phyloP scores from a whole-genome alignment of 2,329 filamentous ascomycete species.

The Didymella exigua region DNA sequence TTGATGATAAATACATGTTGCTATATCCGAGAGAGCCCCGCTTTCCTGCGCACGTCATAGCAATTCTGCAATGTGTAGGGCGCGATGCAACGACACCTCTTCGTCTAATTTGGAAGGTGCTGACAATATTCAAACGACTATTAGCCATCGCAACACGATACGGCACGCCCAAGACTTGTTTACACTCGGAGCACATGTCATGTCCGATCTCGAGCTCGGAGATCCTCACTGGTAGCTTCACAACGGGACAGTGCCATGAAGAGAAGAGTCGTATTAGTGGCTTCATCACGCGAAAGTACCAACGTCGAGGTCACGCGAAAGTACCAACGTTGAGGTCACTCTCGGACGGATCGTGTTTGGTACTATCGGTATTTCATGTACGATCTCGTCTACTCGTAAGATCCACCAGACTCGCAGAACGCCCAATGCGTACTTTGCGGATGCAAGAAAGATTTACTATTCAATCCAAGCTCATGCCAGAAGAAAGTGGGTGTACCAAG shows the following conservation, averaged over 20 bases:
- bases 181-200: background rate
- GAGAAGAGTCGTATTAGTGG: no score
- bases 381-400: no score
- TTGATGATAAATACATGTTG: slow-evolving; percentile 20
- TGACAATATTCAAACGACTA: no score
- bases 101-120: background rate
- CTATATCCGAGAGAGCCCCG: slow-evolving; percentile 17
- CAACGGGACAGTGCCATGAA: no score
- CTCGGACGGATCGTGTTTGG: no score
- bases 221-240: no score
- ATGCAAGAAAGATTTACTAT: background rate
- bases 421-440: background rate
- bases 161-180: background rate
- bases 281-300: no score
- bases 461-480: background rate
- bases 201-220: background rate
- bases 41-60: slow-evolving; percentile 17
- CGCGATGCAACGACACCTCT: background rate
- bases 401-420: no score
- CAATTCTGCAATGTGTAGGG: background rate
- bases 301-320: no score
- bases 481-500: background rate
- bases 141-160: background rate
- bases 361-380: no score
- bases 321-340: no score